Evolutionary conservation across 352 stramenopile genomes (phyloP), one percentile per base, ranked within the genome.

Genomic region (Pythium scleroteichum): DNA sequence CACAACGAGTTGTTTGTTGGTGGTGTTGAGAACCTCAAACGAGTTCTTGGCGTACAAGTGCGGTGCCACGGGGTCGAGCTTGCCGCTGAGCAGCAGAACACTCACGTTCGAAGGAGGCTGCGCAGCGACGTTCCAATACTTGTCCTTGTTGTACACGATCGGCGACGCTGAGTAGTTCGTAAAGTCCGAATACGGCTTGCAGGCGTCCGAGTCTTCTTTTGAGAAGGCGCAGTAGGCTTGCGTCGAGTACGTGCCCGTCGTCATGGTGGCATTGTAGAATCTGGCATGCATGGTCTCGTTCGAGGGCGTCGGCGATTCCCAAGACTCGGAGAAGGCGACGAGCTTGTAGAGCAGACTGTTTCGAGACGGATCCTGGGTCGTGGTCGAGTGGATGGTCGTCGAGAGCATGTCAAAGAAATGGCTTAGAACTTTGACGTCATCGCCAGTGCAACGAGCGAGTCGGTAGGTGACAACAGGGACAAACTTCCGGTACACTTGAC

Each of bases 1-100:
- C 27, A 59, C 57, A 14, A 78, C 55, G 27, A 78, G 58, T 39
- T 51, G 26, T 40, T 75, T 75, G 50, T 59, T 44, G 5, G 41
- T 62, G 14, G 58, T 68, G 20, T 66, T 40, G 8, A 75, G 53
- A 9, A 47, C 62, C 1, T 29, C 54, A 24, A 61, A 55, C 10
- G 68, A 48, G 16, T 59, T 46, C 26, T 53, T n/a, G 12, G 61
- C 66, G 29, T 71, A 67, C 33, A 54, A 59, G 56, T 66, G 53
- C 8, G 59, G 62, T 5, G 71, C 70, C 42, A 68, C 55, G 4
- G 71, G 63, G 22, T 78, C 67, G n/a, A 78, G 35, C 17, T 63
- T 63, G 5, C 66, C 59, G 50, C 71, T 75, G 22, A 78, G 22
- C 39, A 75, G 24, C 3, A 75, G 55, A 35, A 75, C 68, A 23